phyloP scores from a whole-genome alignment of 1,284 basidiomycete genomes.

The Moniliophthora roreri region DNA sequence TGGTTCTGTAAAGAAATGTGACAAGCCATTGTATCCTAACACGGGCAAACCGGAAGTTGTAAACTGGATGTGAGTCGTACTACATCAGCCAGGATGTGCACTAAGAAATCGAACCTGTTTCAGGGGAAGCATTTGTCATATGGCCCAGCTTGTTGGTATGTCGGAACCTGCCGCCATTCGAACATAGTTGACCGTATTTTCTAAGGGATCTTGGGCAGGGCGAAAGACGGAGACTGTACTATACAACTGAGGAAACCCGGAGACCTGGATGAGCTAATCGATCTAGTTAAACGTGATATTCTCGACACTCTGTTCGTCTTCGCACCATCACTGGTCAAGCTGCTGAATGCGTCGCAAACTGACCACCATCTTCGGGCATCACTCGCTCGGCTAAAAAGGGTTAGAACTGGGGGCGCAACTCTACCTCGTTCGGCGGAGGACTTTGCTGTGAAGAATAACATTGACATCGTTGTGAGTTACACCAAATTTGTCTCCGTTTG shows the following conservation, averaged over 20 bases:
- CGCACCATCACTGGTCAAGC: background rate
- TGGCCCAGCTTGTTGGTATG: background rate
- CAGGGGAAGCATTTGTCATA: background rate
- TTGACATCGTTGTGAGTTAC: too few relatives aligned
- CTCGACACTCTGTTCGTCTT: background rate
- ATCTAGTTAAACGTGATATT: background rate
- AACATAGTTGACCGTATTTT: background rate
- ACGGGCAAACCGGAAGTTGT: background rate
- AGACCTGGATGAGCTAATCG: background rate
- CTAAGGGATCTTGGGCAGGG: background rate
- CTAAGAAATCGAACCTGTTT: too few relatives aligned
- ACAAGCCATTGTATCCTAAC: background rate
- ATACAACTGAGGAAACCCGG: background rate
- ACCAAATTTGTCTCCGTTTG: too few relatives aligned
- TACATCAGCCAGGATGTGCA: background rate
- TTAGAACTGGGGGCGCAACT: too few relatives aligned
- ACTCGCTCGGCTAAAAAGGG: too few relatives aligned
- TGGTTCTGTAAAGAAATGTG: conserved; percentile 36
- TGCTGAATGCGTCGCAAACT: background rate
- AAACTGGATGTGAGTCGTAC: background rate
- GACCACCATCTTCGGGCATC: too few relatives aligned
- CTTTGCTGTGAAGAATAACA: too few relatives aligned
- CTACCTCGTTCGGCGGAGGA: too few relatives aligned
- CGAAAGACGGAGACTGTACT: background rate
- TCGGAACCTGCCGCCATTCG: background rate